These are phyloP conservation scores for Xanthoconium stramineum DNA, from an alignment of 768 basidiomycete species.

Conservation along the genomic window DNA sequence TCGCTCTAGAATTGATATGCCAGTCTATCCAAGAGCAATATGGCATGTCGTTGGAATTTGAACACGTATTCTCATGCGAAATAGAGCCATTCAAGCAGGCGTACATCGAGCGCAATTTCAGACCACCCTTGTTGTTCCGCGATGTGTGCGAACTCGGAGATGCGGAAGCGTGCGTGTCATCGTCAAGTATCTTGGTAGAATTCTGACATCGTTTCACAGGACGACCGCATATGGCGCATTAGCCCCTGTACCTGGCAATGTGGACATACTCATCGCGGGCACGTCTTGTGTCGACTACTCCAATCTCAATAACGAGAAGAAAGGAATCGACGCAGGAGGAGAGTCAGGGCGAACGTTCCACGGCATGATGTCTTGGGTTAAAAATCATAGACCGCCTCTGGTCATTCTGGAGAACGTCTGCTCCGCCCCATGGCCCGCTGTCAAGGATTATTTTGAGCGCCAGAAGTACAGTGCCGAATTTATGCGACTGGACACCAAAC, in stretches of 20 bases:
- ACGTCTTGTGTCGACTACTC: conserved; percentile 98
- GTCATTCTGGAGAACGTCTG: conserved; percentile 96
- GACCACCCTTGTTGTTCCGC: conserved; percentile 87
- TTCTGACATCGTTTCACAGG: conserved; percentile 37
- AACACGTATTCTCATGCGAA: conserved; percentile 96
- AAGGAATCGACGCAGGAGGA: conserved; percentile 84
- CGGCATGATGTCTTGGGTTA: conserved; percentile 94
- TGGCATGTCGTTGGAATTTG: conserved; percentile 61
- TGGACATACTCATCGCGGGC: conserved; percentile 88
- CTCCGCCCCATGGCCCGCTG: conserved; percentile 79
- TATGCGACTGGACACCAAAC: conserved; percentile 76
- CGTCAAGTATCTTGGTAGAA: not conserved
- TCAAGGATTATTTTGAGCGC: conserved; percentile 71
- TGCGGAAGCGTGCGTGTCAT: conserved; percentile 61
- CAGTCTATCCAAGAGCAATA: conserved; percentile 70
- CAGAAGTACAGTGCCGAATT: conserved; percentile 72
- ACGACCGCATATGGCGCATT: conserved; percentile 90
- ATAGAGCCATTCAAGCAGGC: conserved; percentile 98
- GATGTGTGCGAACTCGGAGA: conserved; percentile 90
- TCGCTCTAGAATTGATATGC: conserved; percentile 83
- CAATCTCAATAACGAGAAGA: conserved; percentile 90
- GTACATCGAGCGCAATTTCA: conserved; percentile 95
- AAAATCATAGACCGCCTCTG: conserved; percentile 80
- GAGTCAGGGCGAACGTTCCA: conserved; percentile 93
- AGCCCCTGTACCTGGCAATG: conserved; percentile 83